Base-by-base conservation (phyloP, 495 filamentous ascomycete genomes). In the Cercophora samala region DNA sequence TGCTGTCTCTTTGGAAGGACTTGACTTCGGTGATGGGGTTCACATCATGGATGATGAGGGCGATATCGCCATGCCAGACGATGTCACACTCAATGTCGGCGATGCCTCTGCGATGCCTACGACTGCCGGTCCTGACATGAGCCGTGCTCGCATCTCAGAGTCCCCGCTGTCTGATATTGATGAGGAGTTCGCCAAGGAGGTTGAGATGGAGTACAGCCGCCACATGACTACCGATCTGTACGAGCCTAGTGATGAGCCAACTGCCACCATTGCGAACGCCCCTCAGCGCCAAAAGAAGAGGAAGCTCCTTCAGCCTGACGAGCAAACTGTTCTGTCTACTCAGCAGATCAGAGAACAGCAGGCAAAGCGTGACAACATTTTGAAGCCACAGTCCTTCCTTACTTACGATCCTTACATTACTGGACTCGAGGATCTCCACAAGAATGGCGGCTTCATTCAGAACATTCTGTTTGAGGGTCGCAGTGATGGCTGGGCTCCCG, bases 351-450 rank as follows among this genome's bases (percentile, higher is more conserved):
- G 90, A 74, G 84, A 87, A 52, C 91, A 92, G 75, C 91, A 96
- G 71, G 82, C 85, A 29, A 89, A 93, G 68, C 88, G 89, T 66
- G 88, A 90, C 21, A 89, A 87, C 58, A 97, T 97, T 68, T 78
- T 96, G 62, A 91, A 90, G 75, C 86, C 87, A 8, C 84, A 90
- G 24, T 85, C 86, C 17, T 96, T 94, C 74, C 78, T 97, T 25
- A 89, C 94, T 17, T 87, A 93, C 52, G 92, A 99, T 69, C 92
- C 93, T 1, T 86, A 92, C 52, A 79, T 97, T 19, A 80, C 97
- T 15, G 90, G 91, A 42, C 82, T 99, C n/a, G 89, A 96, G 83
- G 91, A 90, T 71, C 86, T 97, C 79, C 93, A 96, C 74, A 91
- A 89, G 73, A 92, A 86, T 56, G 94, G 94, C 53, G 90, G 87